Evolutionary conservation across 768 basidiomycete species (phyloP), one percentile per base, ranked within the genome.

Genomic region (Pleurotus citrinopileatus): DNA sequence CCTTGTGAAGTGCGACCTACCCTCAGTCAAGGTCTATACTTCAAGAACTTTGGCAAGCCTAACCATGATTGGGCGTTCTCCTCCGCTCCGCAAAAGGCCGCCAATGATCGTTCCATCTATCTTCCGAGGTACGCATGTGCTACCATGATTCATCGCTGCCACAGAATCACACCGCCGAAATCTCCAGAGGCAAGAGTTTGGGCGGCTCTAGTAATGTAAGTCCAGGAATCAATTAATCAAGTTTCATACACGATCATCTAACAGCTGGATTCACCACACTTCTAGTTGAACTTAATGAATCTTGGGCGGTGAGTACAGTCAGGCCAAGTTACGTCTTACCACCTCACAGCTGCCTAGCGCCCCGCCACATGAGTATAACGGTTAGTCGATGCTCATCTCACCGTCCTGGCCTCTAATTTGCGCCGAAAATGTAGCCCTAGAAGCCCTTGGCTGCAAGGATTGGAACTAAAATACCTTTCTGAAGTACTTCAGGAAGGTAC

Each of bases 401-500:
- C n/a, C 10, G 6, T 32, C 25, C 19, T 45, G 20, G 7, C 34
- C 34, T 3, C 17, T 38, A 2, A 7, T 8, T 52, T 7, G n/a
- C n/a, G n/a, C n/a, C n/a, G n/a, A n/a, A n/a, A n/a, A n/a, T n/a
- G n/a, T 26, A 57, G 59, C 57, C 13, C 43, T 59, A 22, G 59
- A 59, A 36, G n/a, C 42, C 1, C 53, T 59, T n/a, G 59, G 59
- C 9, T 34, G 20, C 25, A 36, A 28, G 15, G 59, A 54, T 1
- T 60, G 59, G 59, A 60, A 59, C 32, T 59, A 53, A 47, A 34
- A 26, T 3, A 46, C 25, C 12, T 56, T 58, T 19, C 40, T 58
- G 12, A 42, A 55, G 27, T 60, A 60, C 38, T 58, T 58, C 29
- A 52, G 40, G 42, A 59, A 59, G 56, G 57, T 34, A 34, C n/a